Conservation (phyloP, 2,329 filamentous ascomycete genomes). For the Fusarium nurragi region DNA sequence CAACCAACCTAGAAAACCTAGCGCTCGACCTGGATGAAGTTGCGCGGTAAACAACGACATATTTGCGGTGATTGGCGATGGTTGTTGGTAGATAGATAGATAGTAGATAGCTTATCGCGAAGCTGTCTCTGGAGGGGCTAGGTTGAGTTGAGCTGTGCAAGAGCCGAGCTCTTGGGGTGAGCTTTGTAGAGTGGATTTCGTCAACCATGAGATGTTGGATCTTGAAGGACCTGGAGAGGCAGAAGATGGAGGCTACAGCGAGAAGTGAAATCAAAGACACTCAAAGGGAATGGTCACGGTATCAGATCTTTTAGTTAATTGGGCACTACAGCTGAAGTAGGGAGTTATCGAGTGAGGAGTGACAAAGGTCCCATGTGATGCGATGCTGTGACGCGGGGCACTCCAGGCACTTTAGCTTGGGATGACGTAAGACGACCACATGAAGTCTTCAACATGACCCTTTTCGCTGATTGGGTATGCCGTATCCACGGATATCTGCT, state of each 20-base stretch:
- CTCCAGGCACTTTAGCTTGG: constrained; percentile 4
- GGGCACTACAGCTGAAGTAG: not conserved
- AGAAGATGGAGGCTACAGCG: not conserved
- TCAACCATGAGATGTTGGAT: constrained; percentile 16
- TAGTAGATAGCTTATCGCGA: constrained; percentile 19
- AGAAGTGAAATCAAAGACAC: not conserved
- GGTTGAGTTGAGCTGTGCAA: constrained; percentile 23
- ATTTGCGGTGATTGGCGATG: constrained; percentile 22
- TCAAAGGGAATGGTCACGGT: constrained; percentile 31
- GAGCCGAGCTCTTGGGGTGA: constrained; percentile 26
- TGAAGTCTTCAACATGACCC: not conserved
- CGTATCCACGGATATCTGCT: not conserved
- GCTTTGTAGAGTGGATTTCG: constrained; percentile 1
- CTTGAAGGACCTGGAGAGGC: not conserved
- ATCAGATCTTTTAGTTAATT: constrained; percentile 2
- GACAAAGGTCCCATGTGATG: constrained; percentile 37
- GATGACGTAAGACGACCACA: constrained; percentile 39
- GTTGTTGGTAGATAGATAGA: not conserved
- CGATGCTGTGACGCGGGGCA: constrained; percentile 33
- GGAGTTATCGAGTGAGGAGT: constrained; percentile 29
- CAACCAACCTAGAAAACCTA: constrained; percentile 67
- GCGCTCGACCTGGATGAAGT: constrained; percentile 71
- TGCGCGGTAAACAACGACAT: constrained; percentile 67
- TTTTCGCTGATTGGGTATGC: not conserved
- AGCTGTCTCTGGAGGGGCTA: constrained; percentile 36